Conservation (phyloP, 768 basidiomycete species). For the Suillus variegatus region DNA sequence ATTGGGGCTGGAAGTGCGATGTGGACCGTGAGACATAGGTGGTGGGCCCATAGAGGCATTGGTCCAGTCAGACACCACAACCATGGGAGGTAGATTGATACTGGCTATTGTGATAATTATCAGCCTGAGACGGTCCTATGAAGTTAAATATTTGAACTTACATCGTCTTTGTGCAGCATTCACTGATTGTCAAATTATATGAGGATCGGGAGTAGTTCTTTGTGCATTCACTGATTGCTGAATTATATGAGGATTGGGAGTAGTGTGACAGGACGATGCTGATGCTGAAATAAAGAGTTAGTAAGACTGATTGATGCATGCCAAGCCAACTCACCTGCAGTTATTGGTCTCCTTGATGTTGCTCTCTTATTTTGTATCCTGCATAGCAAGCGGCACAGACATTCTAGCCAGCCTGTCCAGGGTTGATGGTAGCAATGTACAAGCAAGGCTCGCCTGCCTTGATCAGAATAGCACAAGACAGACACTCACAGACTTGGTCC, state of each 20-base stretch:
- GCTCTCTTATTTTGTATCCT: neutral
- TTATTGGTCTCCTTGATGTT: neutral
- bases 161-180: neutral
- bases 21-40: too few relatives aligned
- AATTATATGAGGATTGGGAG: neutral
- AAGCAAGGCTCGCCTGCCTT: neutral
- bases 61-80: too few relatives aligned
- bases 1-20: too few relatives aligned
- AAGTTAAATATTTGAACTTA: neutral
- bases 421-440: neutral
- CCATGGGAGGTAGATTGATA: too few relatives aligned
- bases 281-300: neutral
- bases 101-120: too few relatives aligned
- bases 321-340: neutral
- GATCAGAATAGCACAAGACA: neutral
- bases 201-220: too few relatives aligned
- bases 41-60: too few relatives aligned
- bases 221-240: conserved; percentile 2
- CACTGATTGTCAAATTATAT: too few relatives aligned
- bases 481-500: neutral
- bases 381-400: neutral
- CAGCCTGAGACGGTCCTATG: too few relatives aligned
- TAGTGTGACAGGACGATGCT: neutral
- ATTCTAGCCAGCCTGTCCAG: neutral
- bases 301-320: neutral